Evolutionary conservation across 768 basidiomycete species (phyloP), one percentile per base, ranked within the genome.

Genomic region (Amanita subjunquillea): DNA sequence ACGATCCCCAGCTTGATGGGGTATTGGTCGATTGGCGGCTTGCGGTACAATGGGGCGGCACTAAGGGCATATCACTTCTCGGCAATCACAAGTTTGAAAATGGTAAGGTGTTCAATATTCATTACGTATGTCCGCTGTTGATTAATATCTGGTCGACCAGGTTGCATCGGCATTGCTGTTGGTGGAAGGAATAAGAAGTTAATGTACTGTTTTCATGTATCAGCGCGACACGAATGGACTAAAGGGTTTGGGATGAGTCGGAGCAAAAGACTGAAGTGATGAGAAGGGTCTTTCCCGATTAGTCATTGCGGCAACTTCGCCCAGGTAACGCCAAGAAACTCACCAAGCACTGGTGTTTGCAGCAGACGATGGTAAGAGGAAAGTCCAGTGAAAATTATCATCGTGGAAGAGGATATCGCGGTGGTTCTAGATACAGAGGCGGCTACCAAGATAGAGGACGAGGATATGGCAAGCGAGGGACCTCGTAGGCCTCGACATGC

Each of bases 391-490:
- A 34, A 6, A 39, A 37, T 22, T 4, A 45, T 12, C 3, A 45
- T 50, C 50, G 58, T 32, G 62, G 60, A 54, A 51, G 60, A 56
- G 51, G 62, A 51, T 53, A 55, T 29, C 55, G 54, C 29, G 56
- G 62, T 23, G 50, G 27, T 23, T 6, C 29, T n/a, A 40, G 50
- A 34, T 22, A 1, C 7, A n/a, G 50, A 37, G 42, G 50, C 8
- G 50, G 50, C 10, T 34, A 32, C 13, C 50, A 60, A 20, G 61
- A 67, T 15, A 58, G 65, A 9, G 61, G 60, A 27, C 56, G 58
- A 36, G 66, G 67, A 0, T 62, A 63, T 29, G 63, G 64, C 22
- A 54, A 64, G 15, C 53, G 53, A 27, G 52, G 52, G 43, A 20
- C 27, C 46, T 51, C 2, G 57, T 56, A 32, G 55, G 48, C 55